Conservation (phyloP, 495 filamentous ascomycete genomes). For the Lepidopterella palustris region DNA sequence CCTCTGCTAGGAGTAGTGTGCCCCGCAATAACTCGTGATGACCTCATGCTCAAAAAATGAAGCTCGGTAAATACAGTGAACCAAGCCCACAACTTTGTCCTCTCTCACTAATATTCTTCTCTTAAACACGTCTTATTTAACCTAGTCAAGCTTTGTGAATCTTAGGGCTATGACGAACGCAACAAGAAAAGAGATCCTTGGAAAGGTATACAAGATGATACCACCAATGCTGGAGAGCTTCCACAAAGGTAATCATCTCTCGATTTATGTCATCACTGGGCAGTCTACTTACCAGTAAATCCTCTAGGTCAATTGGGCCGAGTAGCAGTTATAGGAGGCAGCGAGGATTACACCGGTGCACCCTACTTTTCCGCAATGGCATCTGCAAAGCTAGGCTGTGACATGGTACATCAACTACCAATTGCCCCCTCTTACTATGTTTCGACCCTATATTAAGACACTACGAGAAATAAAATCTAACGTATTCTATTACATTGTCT, state of each 20-base stretch:
- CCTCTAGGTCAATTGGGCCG: conserved; percentile 77
- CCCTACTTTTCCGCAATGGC: conserved; percentile 98
- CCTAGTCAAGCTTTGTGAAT: neutral
- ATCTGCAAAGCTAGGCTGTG: conserved; percentile 66
- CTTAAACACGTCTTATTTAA: neutral
- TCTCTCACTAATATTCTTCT: no score
- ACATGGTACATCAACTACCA: conserved; percentile 31
- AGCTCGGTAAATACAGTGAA: no score
- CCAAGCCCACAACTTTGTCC: no score
- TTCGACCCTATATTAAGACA: no score
- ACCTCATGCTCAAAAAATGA: neutral
- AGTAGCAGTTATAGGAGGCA: conserved; percentile 91
- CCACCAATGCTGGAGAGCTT: conserved; percentile 94
- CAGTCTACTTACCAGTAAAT: conserved; percentile 1
- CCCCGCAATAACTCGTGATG: neutral
- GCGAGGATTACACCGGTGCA: conserved; percentile 91
- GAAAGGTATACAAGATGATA: conserved; percentile 81
- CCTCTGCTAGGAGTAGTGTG: no score
- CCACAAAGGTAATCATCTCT: conserved; percentile 69
- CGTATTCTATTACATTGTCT: conserved; percentile 1
- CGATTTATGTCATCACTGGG: neutral
- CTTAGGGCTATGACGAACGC: conserved; percentile 42
- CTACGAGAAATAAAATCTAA: no score
- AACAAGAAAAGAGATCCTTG: conserved; percentile 65
- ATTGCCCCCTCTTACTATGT: neutral